Percentiles rank a stretch among this genome's conserved stretches.
phyloP scores from a whole-genome alignment of 2,329 filamentous ascomycete species.

The Celoporthe dispersa region DNA sequence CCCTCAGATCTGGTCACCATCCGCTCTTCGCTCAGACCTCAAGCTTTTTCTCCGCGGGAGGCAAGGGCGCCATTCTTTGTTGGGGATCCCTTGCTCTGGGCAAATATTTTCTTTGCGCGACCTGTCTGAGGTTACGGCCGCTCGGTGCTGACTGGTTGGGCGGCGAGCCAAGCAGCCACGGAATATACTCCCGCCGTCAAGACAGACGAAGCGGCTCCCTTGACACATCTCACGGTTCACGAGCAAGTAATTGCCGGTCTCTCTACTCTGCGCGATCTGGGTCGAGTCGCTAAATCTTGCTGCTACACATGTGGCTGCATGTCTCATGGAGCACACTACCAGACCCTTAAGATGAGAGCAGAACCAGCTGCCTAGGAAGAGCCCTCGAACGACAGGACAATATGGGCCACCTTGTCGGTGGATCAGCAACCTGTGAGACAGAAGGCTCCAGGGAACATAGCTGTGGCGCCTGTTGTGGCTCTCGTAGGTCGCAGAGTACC shows the following conservation, averaged over 20 bases:
- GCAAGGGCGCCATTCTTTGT: neutral
- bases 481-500: slow-evolving; percentile 17
- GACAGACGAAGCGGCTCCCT: slow-evolving; percentile 9
- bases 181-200: slow-evolving; percentile 6
- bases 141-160: neutral
- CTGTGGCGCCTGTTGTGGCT: slow-evolving; percentile 27
- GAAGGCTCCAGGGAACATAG: slow-evolving; percentile 20
- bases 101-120: neutral
- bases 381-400: slow-evolving; percentile 14
- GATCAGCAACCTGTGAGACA: slow-evolving; percentile 23
- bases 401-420: slow-evolving; percentile 9
- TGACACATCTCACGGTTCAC: slow-evolving; percentile 19
- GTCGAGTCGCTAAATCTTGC: slow-evolving; percentile 25
- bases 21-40: neutral
- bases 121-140: slow-evolving; percentile 14
- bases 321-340: slow-evolving; percentile 27
- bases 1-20: neutral
- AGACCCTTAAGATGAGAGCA: slow-evolving; percentile 21
- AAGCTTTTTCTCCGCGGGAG: slow-evolving; percentile 2
- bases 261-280: slow-evolving; percentile 27
- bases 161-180: neutral
- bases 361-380: slow-evolving; percentile 14
- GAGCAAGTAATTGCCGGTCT: slow-evolving; percentile 16
- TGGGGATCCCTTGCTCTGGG: slow-evolving; percentile 9
- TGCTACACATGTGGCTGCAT: slow-evolving; percentile 30